Conservation (phyloP, 225 moss, liverwort and hornwort species). For the Marchantia polymorpha region DNA sequence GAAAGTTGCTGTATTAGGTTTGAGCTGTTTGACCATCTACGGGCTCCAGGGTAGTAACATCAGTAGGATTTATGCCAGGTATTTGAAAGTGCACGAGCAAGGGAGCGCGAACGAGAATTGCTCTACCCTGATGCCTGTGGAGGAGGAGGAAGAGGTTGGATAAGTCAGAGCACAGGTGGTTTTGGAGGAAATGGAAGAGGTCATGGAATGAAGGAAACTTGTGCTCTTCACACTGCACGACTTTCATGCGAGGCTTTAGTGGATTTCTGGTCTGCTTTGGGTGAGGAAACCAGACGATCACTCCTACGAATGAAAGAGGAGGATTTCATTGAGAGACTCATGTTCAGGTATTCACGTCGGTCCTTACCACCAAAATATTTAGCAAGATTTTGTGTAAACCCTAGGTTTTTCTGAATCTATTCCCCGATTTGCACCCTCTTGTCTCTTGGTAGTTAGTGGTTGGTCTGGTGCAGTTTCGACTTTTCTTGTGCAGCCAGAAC, state of each 20-base stretch:
- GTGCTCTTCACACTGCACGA: conserved; percentile 95
- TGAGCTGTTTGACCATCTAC: conserved; percentile 5
- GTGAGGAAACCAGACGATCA: conserved; percentile 92
- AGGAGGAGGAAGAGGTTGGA: conserved; percentile 99
- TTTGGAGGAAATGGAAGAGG: conserved; percentile 89
- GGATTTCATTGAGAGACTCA: conserved; percentile 97
- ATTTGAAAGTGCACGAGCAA: conserved; percentile 96
- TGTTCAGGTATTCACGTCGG: conserved; percentile 74
- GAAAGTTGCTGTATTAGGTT: conserved; percentile 13
- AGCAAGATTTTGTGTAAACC: not conserved
- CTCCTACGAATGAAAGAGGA: conserved; percentile 99
- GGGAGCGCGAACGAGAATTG: conserved; percentile 97
- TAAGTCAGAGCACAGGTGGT: conserved; percentile 82
- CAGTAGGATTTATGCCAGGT: conserved; percentile 61
- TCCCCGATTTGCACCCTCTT: no score
- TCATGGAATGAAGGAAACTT: conserved; percentile 95
- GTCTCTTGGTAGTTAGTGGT: no score
- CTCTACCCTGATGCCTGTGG: conserved; percentile 99
- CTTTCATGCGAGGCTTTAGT: conserved; percentile 98
- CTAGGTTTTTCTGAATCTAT: no score
- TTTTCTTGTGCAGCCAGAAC: no score
- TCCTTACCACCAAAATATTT: not conserved
- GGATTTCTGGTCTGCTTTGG: conserved; percentile 99
- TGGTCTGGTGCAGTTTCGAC: no score
- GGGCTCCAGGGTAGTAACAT: conserved; percentile 16